Evolutionary conservation across 1,284 basidiomycete genomes (phyloP).

Genomic region (Irpex sp.): DNA sequence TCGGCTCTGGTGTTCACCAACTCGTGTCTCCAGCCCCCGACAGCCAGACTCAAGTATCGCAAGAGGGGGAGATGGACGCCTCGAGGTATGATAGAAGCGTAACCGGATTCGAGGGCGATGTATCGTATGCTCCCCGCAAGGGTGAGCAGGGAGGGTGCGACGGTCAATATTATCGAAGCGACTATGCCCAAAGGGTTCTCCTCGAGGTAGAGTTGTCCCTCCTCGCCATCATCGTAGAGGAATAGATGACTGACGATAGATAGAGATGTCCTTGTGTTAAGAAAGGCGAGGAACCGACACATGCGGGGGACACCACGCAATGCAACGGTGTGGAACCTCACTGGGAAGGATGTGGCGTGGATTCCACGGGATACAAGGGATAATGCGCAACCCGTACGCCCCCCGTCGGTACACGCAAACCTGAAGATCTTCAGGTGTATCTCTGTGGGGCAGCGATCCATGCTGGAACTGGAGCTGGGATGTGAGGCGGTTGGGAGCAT

Average conservation of each 20-base stretch:
- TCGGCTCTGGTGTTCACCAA: neutral
- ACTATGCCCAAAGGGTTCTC: neutral
- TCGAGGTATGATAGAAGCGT: neutral
- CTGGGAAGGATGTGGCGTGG: neutral
- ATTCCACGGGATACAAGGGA: neutral
- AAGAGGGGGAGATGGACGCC: neutral
- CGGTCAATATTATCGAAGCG: neutral
- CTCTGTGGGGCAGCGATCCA: neutral
- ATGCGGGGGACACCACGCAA: neutral
- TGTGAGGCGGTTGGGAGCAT: too few relatives aligned
- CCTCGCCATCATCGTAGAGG: neutral
- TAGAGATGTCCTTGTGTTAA: neutral
- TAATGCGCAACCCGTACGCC: neutral
- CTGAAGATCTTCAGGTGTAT: neutral
- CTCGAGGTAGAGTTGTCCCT: neutral
- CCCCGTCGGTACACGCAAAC: constrained; percentile 2
- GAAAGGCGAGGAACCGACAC: neutral
- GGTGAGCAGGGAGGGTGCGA: neutral
- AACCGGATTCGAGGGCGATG: neutral
- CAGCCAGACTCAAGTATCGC: neutral
- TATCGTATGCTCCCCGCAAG: neutral
- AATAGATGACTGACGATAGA: neutral
- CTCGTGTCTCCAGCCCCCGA: neutral
- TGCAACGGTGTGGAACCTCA: neutral
- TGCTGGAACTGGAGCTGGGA: neutral